Evolutionary conservation across 192 early-diverging fungal species (phyloP).

Genomic region (Pilobolus umbonatus): DNA sequence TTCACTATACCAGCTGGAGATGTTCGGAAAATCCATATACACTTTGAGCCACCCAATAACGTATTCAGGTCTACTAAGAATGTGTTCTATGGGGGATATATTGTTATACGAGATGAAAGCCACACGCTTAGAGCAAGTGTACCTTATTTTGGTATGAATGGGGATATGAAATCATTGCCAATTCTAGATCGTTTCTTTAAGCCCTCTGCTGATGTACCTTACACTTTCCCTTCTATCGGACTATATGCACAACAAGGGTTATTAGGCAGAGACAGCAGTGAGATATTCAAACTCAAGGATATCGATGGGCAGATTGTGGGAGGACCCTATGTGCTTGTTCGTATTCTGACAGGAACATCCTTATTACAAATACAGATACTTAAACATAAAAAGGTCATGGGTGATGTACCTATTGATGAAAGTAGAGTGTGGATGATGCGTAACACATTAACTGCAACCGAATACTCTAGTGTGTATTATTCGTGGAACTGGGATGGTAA

Average conservation of each 20-base stretch:
- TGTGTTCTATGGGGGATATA: conserved; percentile 40
- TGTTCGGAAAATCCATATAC: conserved; percentile 1
- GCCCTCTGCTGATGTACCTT: conserved; percentile 3
- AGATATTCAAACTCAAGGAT: background rate
- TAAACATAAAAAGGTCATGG: conserved; percentile 1
- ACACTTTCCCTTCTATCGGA: conserved; percentile 24
- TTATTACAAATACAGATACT: conserved; percentile 20
- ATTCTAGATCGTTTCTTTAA: conserved; percentile 27
- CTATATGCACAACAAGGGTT: conserved; percentile 2
- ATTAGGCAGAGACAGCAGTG: background rate
- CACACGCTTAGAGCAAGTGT: conserved; percentile 15
- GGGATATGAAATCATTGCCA: conserved; percentile 36
- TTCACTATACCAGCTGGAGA: conserved; percentile 2
- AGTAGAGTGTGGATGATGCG: conserved; percentile 15
- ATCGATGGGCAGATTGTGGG: background rate
- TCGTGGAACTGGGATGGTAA: conserved; percentile 21
- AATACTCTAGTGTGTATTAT: conserved; percentile 11
- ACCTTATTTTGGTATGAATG: conserved; percentile 42
- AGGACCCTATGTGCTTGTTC: conserved; percentile 12
- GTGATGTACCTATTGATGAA: conserved; percentile 19
- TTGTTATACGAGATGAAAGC: conserved; percentile 16
- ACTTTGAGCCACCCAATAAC: conserved; percentile 23
- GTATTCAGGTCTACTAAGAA: conserved; percentile 13
- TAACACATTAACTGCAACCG: background rate
- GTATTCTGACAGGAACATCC: conserved; percentile 20